Evolutionary conservation across 129 eudicot genomes (phyloP).

Genomic region (Pseudognaphalium luteoalbum): DNA sequence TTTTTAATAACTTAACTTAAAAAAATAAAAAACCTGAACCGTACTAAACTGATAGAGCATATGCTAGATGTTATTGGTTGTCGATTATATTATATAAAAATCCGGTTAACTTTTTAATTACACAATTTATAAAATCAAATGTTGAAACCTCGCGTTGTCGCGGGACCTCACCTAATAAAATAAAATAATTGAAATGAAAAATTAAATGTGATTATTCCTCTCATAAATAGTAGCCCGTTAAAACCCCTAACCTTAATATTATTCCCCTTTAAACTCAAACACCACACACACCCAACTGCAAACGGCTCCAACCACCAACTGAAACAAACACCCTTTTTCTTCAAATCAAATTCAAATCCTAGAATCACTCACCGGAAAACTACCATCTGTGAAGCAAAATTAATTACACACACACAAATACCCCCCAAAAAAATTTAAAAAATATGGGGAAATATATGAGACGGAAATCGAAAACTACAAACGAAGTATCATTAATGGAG

Average conservation of each 20-base stretch:
- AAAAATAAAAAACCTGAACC: no score
- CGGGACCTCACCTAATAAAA: no score
- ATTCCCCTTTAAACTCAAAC: neutral
- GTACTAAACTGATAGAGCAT: no score
- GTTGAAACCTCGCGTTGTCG: no score
- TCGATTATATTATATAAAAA: no score
- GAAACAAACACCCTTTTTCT: neutral
- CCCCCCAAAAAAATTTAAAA: neutral
- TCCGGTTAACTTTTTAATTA: no score
- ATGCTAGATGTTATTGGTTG: no score
- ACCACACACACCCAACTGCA: neutral
- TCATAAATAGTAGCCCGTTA: neutral
- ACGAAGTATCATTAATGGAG: constrained; percentile 34
- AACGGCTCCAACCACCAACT: neutral
- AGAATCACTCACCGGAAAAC: neutral
- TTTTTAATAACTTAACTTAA: no score
- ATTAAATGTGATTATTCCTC: no score
- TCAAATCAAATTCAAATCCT: neutral
- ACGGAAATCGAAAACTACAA: constrained; percentile 42
- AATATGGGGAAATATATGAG: constrained; percentile 68
- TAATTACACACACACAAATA: neutral
- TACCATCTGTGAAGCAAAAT: neutral
- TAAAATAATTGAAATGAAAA: no score
- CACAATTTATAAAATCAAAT: no score
- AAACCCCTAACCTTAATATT: neutral